Base-by-base conservation (phyloP, 2,329 filamentous ascomycete genomes). In the Fusarium proliferatum region DNA sequence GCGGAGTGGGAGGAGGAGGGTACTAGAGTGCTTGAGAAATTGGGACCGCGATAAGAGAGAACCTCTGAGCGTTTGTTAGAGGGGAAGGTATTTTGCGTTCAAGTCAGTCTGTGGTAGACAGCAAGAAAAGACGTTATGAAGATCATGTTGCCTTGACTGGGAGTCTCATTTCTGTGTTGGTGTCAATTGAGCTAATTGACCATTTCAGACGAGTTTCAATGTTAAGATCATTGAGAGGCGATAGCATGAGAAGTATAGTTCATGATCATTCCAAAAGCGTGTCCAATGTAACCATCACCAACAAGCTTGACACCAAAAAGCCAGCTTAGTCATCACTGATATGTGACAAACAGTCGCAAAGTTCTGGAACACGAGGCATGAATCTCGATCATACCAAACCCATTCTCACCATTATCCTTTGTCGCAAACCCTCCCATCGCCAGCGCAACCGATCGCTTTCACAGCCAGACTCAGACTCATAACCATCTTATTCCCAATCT, bases 1-100 rank as follows among this genome's bases (percentile, higher is more conserved):
- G 89, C 93, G 80, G 96, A 99, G 85, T 99, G 96, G 96, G 90
- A 96, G 80, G 96, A 99, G 85, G 93, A 98, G 82, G 96, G 96
- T 43, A 82, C 93, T 42, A 89, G 93, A 65, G 92, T 93, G 69
- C 85, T 99, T 80, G 94, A 97, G 86, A 99, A 98, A 88, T 87
- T 99, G 78, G 96, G 96, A 19, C 94, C 95, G 57, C 92, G 96
- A 89, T 96, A 88, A 81, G 42, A 36, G 30, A 36, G 9, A 26
- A 9, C n/a, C 49, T 49, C 33, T 56, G 61, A 75, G 72, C 67
- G 49, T 58, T 55, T 39, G 45, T 71, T 68, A 55, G 59, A 70
- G 52, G 61, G 55, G 52, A 68, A 71, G 65, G 60, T 69, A 65
- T 77, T 72, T 67, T 71, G 61, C 48, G 71, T 56, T 56, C 62